A percentile compares a stretch with the other conserved stretches of the same genome.
phyloP scores from a whole-genome alignment of 2,329 filamentous ascomycete species.

The Bisporella sp. region DNA sequence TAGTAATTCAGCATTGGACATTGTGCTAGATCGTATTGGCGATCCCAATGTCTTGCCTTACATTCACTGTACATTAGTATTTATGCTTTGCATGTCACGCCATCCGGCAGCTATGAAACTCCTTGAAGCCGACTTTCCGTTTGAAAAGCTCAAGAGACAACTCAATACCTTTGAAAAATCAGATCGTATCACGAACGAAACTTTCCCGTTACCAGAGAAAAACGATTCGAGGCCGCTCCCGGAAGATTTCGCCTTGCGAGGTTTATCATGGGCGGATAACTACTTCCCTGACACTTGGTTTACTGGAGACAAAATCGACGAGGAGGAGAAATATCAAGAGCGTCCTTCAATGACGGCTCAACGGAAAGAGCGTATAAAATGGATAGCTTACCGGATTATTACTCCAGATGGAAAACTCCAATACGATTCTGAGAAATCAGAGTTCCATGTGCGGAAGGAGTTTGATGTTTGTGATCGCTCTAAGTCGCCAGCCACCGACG shows the following conservation, averaged over 20 bases:
- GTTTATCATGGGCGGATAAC: constrained; percentile 14
- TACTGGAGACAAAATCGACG: constrained; percentile 16
- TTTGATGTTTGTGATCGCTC: too few relatives aligned
- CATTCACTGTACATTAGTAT: constrained; percentile 16
- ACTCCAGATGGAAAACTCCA: not conserved
- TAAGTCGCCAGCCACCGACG: too few relatives aligned
- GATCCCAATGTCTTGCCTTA: constrained; percentile 18
- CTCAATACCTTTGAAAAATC: constrained; percentile 13
- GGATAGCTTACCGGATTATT: constrained; percentile 13
- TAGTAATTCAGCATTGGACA: constrained; percentile 7
- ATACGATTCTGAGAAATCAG: too few relatives aligned
- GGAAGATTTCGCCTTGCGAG: constrained; percentile 18
- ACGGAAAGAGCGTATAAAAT: constrained; percentile 20
- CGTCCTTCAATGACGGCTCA: constrained; percentile 20
- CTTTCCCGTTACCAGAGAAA: constrained; percentile 16
- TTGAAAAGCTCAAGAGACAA: constrained; percentile 8
- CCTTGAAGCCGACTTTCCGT: constrained; percentile 15
- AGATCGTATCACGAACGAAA: constrained; percentile 9
- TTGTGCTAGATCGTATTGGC: constrained; percentile 14
- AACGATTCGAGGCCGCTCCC: constrained; percentile 16
- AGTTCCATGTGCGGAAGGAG: too few relatives aligned
- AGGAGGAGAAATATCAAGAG: constrained; percentile 22
- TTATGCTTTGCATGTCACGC: constrained; percentile 13
- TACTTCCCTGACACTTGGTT: constrained; percentile 19
- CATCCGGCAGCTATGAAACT: constrained; percentile 10